These are phyloP conservation scores for Dictyophora rubrovolvata DNA, from an alignment of 768 basidiomycete species.

Conservation along the genomic window DNA sequence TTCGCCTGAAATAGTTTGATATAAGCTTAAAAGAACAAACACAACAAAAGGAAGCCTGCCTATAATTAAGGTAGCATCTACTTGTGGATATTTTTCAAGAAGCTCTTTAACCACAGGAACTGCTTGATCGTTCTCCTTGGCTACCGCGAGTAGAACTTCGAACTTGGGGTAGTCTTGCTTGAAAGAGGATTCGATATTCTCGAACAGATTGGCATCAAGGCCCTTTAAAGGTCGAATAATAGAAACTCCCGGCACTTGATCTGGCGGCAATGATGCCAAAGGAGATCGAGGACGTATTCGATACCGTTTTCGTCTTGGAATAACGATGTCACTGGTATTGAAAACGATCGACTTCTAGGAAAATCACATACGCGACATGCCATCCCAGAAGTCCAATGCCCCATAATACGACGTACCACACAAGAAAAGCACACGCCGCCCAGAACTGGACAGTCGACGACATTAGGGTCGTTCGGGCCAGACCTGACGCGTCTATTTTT, in stretches of 20 bases:
- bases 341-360: neutral
- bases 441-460: neutral
- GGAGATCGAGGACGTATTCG: conserved; percentile 55
- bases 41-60: conserved; percentile 38
- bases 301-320: conserved; percentile 41
- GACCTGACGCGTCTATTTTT: neutral
- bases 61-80: conserved; percentile 63
- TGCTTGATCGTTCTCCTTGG: conserved; percentile 82
- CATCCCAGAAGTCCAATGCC: conserved; percentile 4
- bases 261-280: conserved; percentile 35
- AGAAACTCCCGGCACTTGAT: conserved; percentile 73
- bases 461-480: neutral
- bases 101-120: conserved; percentile 73
- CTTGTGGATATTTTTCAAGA: conserved; percentile 64
- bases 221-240: conserved; percentile 93
- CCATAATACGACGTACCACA: conserved; percentile 8
- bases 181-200: conserved; percentile 92
- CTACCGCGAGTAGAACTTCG: conserved; percentile 86
- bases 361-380: conserved; percentile 7
- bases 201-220: conserved; percentile 89
- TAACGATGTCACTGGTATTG: neutral
- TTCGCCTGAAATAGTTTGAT: conserved; percentile 43
- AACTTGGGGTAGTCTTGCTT: conserved; percentile 84
- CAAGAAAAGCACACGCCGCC: neutral
- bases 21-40: neutral